Evolutionary conservation across 1,284 basidiomycete genomes (phyloP).

Genomic region (Trichosporon asahii): DNA sequence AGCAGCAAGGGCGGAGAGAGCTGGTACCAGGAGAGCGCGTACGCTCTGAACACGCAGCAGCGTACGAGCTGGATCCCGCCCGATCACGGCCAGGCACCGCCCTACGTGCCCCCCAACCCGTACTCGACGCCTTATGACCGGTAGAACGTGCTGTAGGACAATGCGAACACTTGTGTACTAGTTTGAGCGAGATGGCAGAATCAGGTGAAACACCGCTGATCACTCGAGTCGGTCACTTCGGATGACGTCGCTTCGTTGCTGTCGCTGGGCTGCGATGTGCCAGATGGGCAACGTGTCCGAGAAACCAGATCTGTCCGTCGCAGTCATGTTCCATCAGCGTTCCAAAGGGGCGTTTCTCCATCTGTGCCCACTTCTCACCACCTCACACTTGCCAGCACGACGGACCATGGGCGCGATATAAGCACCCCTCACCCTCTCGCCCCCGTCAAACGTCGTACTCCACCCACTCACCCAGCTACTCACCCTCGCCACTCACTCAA

Average conservation of each 20-base stretch:
- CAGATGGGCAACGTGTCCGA: background rate
- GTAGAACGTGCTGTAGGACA: background rate
- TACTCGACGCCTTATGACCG: background rate
- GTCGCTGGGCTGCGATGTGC: too few relatives aligned
- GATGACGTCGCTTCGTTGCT: background rate
- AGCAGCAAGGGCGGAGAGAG: background rate
- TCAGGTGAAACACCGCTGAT: background rate
- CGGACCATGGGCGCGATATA: background rate
- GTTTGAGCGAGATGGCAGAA: background rate
- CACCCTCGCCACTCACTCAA: background rate
- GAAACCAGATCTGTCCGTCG: background rate
- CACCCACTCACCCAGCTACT: background rate
- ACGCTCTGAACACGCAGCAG: background rate
- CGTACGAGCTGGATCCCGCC: background rate
- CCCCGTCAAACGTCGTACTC: background rate
- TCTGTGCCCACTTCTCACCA: background rate
- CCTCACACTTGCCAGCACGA: too few relatives aligned
- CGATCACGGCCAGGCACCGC: background rate
- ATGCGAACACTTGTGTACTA: background rate
- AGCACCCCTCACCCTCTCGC: background rate
- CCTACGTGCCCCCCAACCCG: background rate
- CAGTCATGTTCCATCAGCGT: background rate
- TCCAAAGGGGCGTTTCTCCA: background rate
- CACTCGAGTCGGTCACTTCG: too few relatives aligned
- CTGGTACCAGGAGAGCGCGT: constrained; percentile 9